Conservation (phyloP, 2,329 filamentous ascomycete genomes). For the Colletotrichum sp. region DNA sequence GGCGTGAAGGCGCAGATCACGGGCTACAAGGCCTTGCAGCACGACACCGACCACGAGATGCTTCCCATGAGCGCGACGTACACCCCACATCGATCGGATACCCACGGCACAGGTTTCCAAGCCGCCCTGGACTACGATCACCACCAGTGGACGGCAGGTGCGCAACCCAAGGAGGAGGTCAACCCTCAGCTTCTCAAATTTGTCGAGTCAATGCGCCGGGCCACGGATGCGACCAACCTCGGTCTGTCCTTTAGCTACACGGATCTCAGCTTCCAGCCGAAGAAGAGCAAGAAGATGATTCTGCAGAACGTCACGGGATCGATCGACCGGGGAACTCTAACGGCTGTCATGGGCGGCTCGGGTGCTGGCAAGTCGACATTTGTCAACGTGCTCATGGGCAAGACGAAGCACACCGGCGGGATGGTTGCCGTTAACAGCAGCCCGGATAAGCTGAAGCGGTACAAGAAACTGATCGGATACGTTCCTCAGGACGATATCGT, state of each 20-base stretch:
- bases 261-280: constrained; percentile 53
- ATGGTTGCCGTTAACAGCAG: constrained; percentile 58
- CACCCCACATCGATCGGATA: constrained; percentile 24
- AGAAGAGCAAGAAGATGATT: constrained; percentile 47
- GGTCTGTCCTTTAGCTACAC: constrained; percentile 60
- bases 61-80: constrained; percentile 36
- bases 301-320: constrained; percentile 58
- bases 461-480: constrained; percentile 66
- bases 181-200: constrained; percentile 51
- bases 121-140: constrained; percentile 36
- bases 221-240: constrained; percentile 54
- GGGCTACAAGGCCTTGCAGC: constrained; percentile 38
- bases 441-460: constrained; percentile 51
- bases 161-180: constrained; percentile 30
- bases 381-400: constrained; percentile 67
- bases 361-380: constrained; percentile 67
- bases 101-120: constrained; percentile 34
- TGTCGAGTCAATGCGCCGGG: constrained; percentile 56
- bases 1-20: constrained; percentile 32
- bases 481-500: constrained; percentile 68
- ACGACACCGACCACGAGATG: constrained; percentile 39
- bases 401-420: constrained; percentile 55
- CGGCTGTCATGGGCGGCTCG: constrained; percentile 64
- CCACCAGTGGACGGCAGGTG: constrained; percentile 24
- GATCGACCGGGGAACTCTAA: constrained; percentile 59